Base-by-base conservation (phyloP, 2,329 filamentous ascomycete genomes). In the Fusarium tanahbumbuense region DNA sequence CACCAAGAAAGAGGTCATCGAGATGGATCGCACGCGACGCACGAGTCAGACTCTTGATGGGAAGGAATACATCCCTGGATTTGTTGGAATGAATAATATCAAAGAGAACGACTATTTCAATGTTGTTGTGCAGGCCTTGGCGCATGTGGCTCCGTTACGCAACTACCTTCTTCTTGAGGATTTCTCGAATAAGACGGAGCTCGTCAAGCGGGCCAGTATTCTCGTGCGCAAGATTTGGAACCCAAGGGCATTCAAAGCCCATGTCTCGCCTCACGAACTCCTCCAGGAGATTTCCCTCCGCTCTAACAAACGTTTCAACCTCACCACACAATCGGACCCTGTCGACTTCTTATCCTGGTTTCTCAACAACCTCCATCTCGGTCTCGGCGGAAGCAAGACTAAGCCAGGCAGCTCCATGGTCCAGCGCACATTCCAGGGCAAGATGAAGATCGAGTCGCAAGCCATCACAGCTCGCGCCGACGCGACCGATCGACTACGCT, bases 91-190 rank as follows among this genome's bases (percentile, higher is more conserved):
- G 93, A 99, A 99, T 86, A 99, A 99, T 82, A 98, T 99, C 86
- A 99, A 99, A 81, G 93, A 96, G 62, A 99, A 99, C 82, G 96
- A 99, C 83, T 99, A 99, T 82, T 87, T 98, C 77, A 99, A 99
- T 78, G 95, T 97, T 27, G 88, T 98, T 5, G 91, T 97, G 50
- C 96, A 99, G 80, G 91, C 94, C 9, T 86, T 99, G 40, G 91
- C 95, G 5, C 96, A 99, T 80, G 93, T 98, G 27, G 85, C 90
- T 22, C 95, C 96, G 6, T 84, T 99, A 72, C 90, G 96, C 34
- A 98, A 98, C 79, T 98, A 90, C 82, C 90, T 98, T 78, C 89
- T 99, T 76, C 87, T 98, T 2, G 93, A 97, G 77, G 88, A 97
- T 73, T 91, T 98, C 54, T 86, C 86, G 13, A 87, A 86, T 61